A percentile compares a stretch with the other conserved stretches of the same genome.
phyloP scores from a whole-genome alignment of 2,329 filamentous ascomycete genomes.

The Nigrospora osmanthi region DNA sequence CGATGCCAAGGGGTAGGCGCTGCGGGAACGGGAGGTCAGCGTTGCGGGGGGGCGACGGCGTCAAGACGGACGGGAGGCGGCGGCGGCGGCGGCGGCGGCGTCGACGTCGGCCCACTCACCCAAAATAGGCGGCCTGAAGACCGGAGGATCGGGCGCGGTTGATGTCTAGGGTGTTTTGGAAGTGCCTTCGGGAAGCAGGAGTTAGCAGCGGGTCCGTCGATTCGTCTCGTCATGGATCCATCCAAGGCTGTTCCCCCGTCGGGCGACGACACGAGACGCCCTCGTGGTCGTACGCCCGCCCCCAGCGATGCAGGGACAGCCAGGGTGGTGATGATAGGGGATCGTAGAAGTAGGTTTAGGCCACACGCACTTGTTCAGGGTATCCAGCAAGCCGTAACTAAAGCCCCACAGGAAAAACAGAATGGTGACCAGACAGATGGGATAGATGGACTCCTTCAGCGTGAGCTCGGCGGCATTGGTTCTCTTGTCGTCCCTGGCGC shows the following conservation, averaged over 20 bases:
- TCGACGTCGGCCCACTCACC: slow-evolving; percentile 25
- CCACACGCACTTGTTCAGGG: slow-evolving; percentile 21
- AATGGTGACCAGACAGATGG: slow-evolving; percentile 57
- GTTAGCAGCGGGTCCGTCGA: neutral
- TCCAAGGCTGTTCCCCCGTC: no score
- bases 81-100: neutral
- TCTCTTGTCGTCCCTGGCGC: slow-evolving; percentile 30
- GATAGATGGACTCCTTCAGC: slow-evolving; percentile 57
- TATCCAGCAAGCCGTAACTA: slow-evolving; percentile 49
- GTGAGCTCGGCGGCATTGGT: slow-evolving; percentile 56
- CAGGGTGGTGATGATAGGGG: no score
- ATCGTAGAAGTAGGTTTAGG: neutral
- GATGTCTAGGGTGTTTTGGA: slow-evolving; percentile 47
- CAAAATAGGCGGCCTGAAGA: slow-evolving; percentile 58
- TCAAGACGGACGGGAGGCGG: neutral
- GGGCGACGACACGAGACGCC: no score
- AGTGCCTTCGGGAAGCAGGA: slow-evolving; percentile 34
- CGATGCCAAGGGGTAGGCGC: slow-evolving; percentile 63
- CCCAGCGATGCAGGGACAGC: neutral
- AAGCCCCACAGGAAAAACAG: slow-evolving; percentile 60
- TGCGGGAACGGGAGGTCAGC: slow-evolving; percentile 13
- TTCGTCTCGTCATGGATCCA: no score
- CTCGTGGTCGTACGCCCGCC: neutral
- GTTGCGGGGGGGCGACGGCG: neutral
- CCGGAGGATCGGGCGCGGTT: slow-evolving; percentile 50